phyloP scores from a whole-genome alignment of 2,329 filamentous ascomycete genomes.

The Paracamarosporium sp. region DNA sequence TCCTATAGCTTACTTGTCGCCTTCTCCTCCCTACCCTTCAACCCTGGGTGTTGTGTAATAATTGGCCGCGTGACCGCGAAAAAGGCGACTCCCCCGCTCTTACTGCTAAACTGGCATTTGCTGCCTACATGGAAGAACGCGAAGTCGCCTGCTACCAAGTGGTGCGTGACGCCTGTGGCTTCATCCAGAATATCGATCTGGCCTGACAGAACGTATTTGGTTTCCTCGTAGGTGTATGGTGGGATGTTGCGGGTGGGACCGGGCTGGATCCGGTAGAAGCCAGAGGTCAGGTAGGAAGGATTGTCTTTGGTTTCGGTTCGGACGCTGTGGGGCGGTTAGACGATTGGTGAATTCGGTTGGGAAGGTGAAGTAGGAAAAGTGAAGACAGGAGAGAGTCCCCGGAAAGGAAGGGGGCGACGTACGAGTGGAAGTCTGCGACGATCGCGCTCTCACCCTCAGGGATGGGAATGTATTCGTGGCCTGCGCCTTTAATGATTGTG shows the following conservation, averaged over 20 bases:
- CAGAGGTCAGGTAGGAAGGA: constrained; percentile 32
- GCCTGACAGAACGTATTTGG: constrained; percentile 30
- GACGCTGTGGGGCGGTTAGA: constrained; percentile 6
- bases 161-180: constrained; percentile 30
- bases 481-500: constrained; percentile 34
- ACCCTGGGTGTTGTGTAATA: constrained; percentile 21
- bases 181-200: constrained; percentile 33
- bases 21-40: constrained; percentile 28
- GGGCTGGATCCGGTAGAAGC: constrained; percentile 32
- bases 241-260: constrained; percentile 24
- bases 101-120: constrained; percentile 29
- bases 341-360: not conserved
- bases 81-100: constrained; percentile 27
- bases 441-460: constrained; percentile 29
- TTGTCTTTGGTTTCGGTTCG: constrained; percentile 28
- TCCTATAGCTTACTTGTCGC: constrained; percentile 20
- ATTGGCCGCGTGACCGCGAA: constrained; percentile 31
- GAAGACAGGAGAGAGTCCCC: too few relatives aligned
- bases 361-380: too few relatives aligned
- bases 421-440: constrained; percentile 29
- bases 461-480: constrained; percentile 29
- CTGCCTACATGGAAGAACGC: constrained; percentile 33
- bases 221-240: constrained; percentile 30
- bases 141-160: constrained; percentile 32
- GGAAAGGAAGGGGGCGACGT: too few relatives aligned